Percentiles rank a stretch among this genome's conserved stretches.
These are phyloP conservation scores for Lachancea lanzarotensis DNA, from an alignment of 805 yeast genomes.

Conservation along the genomic window DNA sequence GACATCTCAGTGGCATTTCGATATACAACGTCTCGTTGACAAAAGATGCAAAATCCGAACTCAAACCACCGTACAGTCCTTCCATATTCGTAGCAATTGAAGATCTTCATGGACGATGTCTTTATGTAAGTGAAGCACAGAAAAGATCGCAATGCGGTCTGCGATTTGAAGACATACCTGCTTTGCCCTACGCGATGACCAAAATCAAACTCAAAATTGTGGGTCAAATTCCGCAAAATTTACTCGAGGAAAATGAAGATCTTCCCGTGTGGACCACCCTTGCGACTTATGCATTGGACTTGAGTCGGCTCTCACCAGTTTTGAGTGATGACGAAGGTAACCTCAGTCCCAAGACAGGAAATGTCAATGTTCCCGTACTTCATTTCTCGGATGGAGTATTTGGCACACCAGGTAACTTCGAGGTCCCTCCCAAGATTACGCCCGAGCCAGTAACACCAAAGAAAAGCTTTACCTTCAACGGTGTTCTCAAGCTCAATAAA, in stretches of 20 bases:
- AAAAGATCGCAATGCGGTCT: slow-evolving; percentile 11
- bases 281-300: slow-evolving; percentile 12
- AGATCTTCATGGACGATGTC: slow-evolving; percentile 12
- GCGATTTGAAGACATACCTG: slow-evolving; percentile 25
- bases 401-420: slow-evolving; percentile 8
- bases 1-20: slow-evolving; percentile 25
- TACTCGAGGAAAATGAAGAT: slow-evolving; percentile 2
- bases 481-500: slow-evolving; percentile 24
- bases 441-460: not conserved
- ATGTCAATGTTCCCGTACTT: slow-evolving; percentile 19
- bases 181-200: slow-evolving; percentile 12
- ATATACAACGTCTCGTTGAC: slow-evolving; percentile 16
- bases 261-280: slow-evolving; percentile 16
- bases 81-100: slow-evolving; percentile 21
- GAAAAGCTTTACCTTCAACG: slow-evolving; percentile 24
- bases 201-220: slow-evolving; percentile 17
- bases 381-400: slow-evolving; percentile 23
- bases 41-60: not conserved
- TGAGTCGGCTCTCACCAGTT: slow-evolving; percentile 15
- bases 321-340: slow-evolving; percentile 6
- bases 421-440: not conserved
- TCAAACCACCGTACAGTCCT: slow-evolving; percentile 9
- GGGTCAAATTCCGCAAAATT: slow-evolving; percentile 16
- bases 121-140: slow-evolving; percentile 28
- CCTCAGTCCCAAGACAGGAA: slow-evolving; percentile 7